phyloP scores from a whole-genome alignment of 768 basidiomycete species.

The Obba rivulosa region DNA sequence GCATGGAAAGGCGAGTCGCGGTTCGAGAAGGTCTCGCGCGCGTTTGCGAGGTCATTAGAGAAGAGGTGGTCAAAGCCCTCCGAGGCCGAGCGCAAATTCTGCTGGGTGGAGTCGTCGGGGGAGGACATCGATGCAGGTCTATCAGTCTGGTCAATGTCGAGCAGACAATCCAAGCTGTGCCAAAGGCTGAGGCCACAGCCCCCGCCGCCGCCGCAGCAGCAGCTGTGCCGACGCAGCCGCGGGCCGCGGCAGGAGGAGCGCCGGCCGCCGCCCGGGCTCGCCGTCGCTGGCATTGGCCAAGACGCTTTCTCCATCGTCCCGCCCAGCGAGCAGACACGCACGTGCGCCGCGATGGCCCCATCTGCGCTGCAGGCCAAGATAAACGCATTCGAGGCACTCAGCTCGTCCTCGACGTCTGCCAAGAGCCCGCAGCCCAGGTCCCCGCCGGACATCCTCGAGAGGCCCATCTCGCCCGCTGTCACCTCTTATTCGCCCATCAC shows the following conservation, averaged over 20 bases:
- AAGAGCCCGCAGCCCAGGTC: slow-evolving; percentile 7
- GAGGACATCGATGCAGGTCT: slow-evolving; percentile 12
- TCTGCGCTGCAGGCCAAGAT: slow-evolving; percentile 49
- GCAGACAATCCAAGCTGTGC: background rate
- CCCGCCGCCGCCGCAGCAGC: background rate
- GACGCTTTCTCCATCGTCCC: background rate
- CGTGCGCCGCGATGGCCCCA: slow-evolving; percentile 6
- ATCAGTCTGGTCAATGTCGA: no score
- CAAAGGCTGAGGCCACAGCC: background rate
- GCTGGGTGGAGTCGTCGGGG: slow-evolving; percentile 20
- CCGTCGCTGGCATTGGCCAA: background rate
- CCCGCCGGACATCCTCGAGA: slow-evolving; percentile 36
- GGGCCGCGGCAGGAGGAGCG: background rate
- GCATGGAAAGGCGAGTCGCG: slow-evolving; percentile 64
- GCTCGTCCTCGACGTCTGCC: slow-evolving; percentile 15
- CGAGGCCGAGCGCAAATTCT: slow-evolving; percentile 30
- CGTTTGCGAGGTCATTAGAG: slow-evolving; percentile 55
- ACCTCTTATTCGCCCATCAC: slow-evolving; percentile 36
- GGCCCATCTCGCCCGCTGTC: slow-evolving; percentile 46
- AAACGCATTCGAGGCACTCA: slow-evolving; percentile 56
- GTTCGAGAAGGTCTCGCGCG: slow-evolving; percentile 44
- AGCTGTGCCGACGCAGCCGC: background rate
- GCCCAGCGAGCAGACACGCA: background rate
- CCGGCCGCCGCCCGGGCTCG: background rate
- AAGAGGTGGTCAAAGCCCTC: slow-evolving; percentile 68